Evolutionary conservation across 768 basidiomycete species (phyloP), one percentile per base, ranked within the genome.

Genomic region (Tremella yokohamensis): DNA sequence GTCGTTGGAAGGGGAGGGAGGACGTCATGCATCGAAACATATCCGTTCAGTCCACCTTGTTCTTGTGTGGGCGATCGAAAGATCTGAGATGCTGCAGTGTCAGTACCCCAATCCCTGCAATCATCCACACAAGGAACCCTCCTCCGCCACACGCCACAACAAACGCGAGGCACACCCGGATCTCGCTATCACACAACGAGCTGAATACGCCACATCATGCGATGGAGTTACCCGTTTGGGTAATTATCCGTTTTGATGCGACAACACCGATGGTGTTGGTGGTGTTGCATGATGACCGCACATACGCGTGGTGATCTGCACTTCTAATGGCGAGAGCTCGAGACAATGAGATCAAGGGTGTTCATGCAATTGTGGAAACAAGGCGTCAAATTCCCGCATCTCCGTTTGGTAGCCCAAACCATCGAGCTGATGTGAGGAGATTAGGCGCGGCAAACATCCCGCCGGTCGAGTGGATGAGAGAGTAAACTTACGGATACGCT

Each of bases 11-110:
- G 29, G 20, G 57, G 57, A 4, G 29, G 29, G n/a, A 58, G 51
- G n/a, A 58, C 47, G 38, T 58, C 57, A 47, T 58, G 50, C 57
- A 58, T 58, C 25, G 45, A 42, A 18, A 58, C 59, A 44, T 49
- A 56, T 4, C 38, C 44, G 37, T 55, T 37, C 40, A n/a, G 25
- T 25, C 48, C 15, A 20, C 48, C n/a, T 8, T 26, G 24, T 8
- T 20, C 48, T 20, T 22, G 15, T 49, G 48, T 22, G 20, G 48
- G 15, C 8, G 20, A 15, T 16, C n/a, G 48, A 7, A 25, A n/a
- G 18, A 20, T 22, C 26, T 25, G 15, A 24, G 48, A 20, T 11
- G 48, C 24, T 25, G 48, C 15, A 49, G 8, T 19, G 16, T 20
- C 20, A 26, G 20, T 7, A 49, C 18, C 24, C 48, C 20, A 24